Evolutionary conservation across 768 basidiomycete species (phyloP).

Genomic region (Podaxis sp.): DNA sequence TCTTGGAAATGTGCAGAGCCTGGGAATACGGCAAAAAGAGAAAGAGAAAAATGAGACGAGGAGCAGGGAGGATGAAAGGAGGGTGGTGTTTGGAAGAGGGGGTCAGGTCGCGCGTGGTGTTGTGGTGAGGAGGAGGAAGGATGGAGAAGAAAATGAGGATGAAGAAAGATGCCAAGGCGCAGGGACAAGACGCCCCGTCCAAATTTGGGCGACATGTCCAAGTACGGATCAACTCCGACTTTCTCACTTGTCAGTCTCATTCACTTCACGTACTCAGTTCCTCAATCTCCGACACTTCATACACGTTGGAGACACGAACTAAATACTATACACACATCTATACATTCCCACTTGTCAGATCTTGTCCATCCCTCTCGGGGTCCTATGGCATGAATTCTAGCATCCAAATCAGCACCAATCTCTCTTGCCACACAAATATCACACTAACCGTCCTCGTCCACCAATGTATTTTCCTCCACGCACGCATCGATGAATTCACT

Average conservation of each 20-base stretch:
- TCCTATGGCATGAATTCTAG: slow-evolving; percentile 22
- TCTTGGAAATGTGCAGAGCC: slow-evolving; percentile 7
- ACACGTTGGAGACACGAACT: slow-evolving; percentile 9
- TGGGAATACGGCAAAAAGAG: slow-evolving; percentile 12
- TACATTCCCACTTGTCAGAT: slow-evolving; percentile 7
- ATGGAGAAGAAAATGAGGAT: background rate
- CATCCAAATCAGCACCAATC: background rate
- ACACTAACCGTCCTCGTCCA: slow-evolving; percentile 78
- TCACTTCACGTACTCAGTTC: background rate
- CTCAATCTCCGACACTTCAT: slow-evolving; percentile 1
- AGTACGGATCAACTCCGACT: slow-evolving; percentile 13
- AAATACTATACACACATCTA: background rate
- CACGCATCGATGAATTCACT: slow-evolving; percentile 75
- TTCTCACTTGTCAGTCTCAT: slow-evolving; percentile 7
- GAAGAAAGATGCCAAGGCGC: slow-evolving; percentile 7
- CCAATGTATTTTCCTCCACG: slow-evolving; percentile 75
- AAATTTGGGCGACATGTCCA: slow-evolving; percentile 8
- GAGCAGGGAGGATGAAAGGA: slow-evolving; percentile 13
- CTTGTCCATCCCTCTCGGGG: background rate
- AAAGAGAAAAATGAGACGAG: slow-evolving; percentile 11
- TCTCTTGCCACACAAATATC: background rate
- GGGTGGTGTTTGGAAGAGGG: slow-evolving; percentile 9
- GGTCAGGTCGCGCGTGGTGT: slow-evolving; percentile 10
- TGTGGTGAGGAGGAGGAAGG: background rate
- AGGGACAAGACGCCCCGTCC: slow-evolving; percentile 6